Conservation (phyloP, 2,329 filamentous ascomycete genomes). For the Clarireedia paspali region DNA sequence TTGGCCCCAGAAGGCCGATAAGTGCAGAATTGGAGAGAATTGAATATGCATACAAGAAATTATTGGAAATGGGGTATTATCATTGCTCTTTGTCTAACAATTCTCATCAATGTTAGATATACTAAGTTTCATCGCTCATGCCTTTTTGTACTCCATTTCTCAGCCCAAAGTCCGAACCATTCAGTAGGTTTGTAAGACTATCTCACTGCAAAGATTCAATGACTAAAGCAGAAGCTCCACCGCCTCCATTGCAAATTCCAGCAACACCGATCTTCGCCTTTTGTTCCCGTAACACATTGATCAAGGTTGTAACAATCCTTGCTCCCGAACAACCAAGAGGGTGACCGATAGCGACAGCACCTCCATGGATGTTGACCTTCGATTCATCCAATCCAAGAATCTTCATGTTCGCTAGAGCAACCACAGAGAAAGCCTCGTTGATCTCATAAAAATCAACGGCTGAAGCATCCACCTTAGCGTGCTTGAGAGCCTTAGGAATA, state of each 20-base stretch:
- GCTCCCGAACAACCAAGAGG: conserved; percentile 90
- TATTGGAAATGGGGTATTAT: not conserved
- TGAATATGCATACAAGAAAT: too few relatives aligned
- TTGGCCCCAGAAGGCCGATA: too few relatives aligned
- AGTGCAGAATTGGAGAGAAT: too few relatives aligned
- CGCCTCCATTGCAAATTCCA: conserved; percentile 96
- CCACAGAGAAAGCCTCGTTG: conserved; percentile 98
- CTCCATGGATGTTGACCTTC: conserved; percentile 92
- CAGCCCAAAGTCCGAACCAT: not conserved
- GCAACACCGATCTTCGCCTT: conserved; percentile 89
- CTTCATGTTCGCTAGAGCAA: conserved; percentile 95
- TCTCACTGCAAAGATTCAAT: conserved; percentile 52
- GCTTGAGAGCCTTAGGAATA: conserved; percentile 95
- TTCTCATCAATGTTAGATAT: too few relatives aligned
- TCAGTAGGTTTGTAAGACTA: not conserved
- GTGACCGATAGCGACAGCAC: conserved; percentile 92
- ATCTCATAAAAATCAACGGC: conserved; percentile 94
- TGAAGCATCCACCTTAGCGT: conserved; percentile 72
- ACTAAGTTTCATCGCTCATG: not conserved
- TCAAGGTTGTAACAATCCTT: conserved; percentile 83
- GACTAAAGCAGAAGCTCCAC: conserved; percentile 88
- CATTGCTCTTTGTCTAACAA: not conserved
- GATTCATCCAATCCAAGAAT: conserved; percentile 69
- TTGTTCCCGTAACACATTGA: conserved; percentile 83
- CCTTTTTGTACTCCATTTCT: conserved; percentile 4